Evolutionary conservation across 148 eudicot genomes (phyloP).

Genomic region (Agrostemma githago): DNA sequence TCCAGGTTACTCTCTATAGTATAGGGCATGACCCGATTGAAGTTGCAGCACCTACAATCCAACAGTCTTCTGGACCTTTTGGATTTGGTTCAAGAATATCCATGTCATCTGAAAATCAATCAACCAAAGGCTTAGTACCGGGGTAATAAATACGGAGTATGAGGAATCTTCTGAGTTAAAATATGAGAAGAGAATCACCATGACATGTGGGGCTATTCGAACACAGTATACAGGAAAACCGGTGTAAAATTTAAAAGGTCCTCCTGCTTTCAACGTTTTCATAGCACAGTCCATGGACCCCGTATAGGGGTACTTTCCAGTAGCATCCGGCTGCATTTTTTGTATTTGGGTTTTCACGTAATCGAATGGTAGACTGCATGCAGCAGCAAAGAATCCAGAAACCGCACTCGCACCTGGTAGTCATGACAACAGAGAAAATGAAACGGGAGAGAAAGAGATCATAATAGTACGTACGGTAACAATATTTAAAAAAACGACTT

Average conservation of each 20-base stretch:
- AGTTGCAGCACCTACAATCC: conserved; percentile 21
- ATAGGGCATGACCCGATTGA: neutral
- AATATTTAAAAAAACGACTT: conserved; percentile 11
- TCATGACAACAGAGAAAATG: neutral
- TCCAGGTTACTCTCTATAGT: neutral
- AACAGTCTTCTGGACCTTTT: conserved; percentile 27
- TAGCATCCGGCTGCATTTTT: conserved; percentile 53
- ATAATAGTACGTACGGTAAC: neutral
- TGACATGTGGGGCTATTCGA: conserved; percentile 51
- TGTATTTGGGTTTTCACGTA: conserved; percentile 48
- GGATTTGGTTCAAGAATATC: conserved; percentile 42
- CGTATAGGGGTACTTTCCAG: conserved; percentile 43
- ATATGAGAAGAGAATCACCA: conserved; percentile 30
- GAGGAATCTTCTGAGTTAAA: neutral
- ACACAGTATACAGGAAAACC: conserved; percentile 49
- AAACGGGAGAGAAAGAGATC: neutral
- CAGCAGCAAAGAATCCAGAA: conserved; percentile 48
- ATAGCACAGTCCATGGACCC: conserved; percentile 47
- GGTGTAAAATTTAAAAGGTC: conserved; percentile 45
- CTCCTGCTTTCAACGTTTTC: conserved; percentile 42
- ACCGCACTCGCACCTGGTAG: conserved; percentile 45
- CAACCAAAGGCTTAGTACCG: conserved; percentile 14
- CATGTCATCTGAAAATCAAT: conserved; percentile 33
- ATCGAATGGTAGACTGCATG: conserved; percentile 53
- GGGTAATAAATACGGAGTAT: too few relatives aligned